Base-by-base conservation (phyloP, 2,329 filamentous ascomycete species). In the Beauveria bassiana region DNA sequence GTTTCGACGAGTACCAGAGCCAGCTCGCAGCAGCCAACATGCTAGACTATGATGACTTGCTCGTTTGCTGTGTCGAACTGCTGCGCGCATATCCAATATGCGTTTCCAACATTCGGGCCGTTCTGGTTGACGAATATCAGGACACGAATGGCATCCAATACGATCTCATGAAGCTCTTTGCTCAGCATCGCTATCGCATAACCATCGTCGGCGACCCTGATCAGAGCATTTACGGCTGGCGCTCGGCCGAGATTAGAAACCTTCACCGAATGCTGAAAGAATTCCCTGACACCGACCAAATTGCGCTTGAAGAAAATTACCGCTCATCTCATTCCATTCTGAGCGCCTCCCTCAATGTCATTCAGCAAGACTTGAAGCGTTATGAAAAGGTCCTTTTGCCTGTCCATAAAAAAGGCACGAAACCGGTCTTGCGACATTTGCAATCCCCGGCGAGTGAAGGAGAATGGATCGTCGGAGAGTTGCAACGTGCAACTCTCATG, bases 191-290 rank as follows among this genome's bases (percentile, higher is more conserved):
- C 49, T 83, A 85, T 61, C 83, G 86, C n/a, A 93, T 98, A 66
- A 98, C 93, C 1, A 90, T 97, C 63, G 95, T 99, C 5, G 95
- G 93, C 40, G 93, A 99, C 71, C 93, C 95, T 0, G 95, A 99
- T 72, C 93, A 99, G 74, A 97, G 93, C 72, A 99, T 99, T 62
- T 99, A 98, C 71, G 91, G 93, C 22, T 99, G 96, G 81, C 87
- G 93, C 22, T 93, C 91, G 8, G 93, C 95, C 10, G 93, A 99
- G 72, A 91, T 93, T 67, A 88, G 88, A 71, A 99, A 98, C 68
- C 80, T 98, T 53, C 84, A 85, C 65, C 86, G 89, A 2, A 86
- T 99, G 79, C 83, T 91, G 58, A 78, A 79, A 47, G 86, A 91
- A 62, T 97, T 89, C 69, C 87, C 87, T 0, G 83, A 88, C 28